Conservation (phyloP, 768 basidiomycete species). For the Astraeus odoratus region DNA sequence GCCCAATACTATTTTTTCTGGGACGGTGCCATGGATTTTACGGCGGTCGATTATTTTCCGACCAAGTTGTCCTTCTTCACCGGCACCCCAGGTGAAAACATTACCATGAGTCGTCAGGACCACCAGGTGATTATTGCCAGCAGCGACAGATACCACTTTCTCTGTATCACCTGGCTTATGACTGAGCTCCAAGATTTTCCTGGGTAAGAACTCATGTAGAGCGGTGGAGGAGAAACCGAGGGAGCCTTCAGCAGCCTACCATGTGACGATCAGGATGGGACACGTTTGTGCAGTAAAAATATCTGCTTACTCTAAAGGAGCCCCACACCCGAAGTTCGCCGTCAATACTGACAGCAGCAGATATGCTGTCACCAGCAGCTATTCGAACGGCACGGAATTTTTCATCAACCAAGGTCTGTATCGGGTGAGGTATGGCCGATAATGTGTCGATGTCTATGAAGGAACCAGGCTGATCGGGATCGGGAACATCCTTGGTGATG, state of each 20-base stretch:
- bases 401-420: conserved; percentile 66
- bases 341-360: conserved; percentile 71
- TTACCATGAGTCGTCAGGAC: conserved; percentile 84
- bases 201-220: conserved; percentile 62
- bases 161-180: conserved; percentile 60
- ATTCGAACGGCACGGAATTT: conserved; percentile 79
- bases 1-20: conserved; percentile 80
- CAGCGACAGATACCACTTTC: conserved; percentile 67
- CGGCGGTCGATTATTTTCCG: conserved; percentile 84
- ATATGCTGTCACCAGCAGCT: conserved; percentile 83
- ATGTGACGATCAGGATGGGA: conserved; percentile 6
- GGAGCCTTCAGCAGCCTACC: conserved; percentile 67
- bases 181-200: conserved; percentile 49
- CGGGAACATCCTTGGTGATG: conserved; percentile 52
- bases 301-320: conserved; percentile 69
- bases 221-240: conserved; percentile 74
- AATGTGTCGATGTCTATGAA: conserved; percentile 48
- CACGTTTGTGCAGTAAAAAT: not conserved
- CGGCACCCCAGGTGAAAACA: conserved; percentile 86
- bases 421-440: conserved; percentile 54
- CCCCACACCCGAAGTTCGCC: conserved; percentile 88
- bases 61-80: conserved; percentile 87
- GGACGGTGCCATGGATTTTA: conserved; percentile 83
- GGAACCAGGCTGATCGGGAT: conserved; percentile 51
- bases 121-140: conserved; percentile 85